A percentile compares a stretch with the other conserved stretches of the same genome.
These are phyloP conservation scores for Colletotrichum caudatum DNA, from an alignment of 2,329 filamentous ascomycete genomes.

Conservation along the genomic window DNA sequence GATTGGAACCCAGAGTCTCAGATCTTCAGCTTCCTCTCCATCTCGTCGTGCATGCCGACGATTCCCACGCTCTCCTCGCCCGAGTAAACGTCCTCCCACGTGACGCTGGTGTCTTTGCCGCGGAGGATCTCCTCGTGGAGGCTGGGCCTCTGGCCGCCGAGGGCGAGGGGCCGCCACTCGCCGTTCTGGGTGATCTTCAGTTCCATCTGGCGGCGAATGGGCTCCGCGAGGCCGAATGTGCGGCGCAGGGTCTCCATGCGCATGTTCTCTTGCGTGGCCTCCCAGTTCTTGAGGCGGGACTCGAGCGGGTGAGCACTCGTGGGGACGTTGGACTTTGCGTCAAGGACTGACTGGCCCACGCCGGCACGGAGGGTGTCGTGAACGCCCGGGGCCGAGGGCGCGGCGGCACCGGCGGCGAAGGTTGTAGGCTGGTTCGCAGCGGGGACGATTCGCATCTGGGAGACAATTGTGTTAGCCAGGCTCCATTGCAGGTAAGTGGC, in stretches of 20 bases:
- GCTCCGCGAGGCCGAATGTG: conserved; percentile 92
- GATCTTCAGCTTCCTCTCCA: conserved; percentile 92
- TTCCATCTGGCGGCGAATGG: conserved; percentile 93
- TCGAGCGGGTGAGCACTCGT: conserved; percentile 84
- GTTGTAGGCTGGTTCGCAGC: conserved; percentile 72
- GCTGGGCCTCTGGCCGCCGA: conserved; percentile 71
- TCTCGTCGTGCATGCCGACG: conserved; percentile 87
- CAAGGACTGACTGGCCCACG: conserved; percentile 72
- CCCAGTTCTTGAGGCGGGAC: conserved; percentile 89
- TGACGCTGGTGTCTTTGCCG: conserved; percentile 80
- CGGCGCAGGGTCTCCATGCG: conserved; percentile 91
- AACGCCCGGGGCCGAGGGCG: conserved; percentile 91
- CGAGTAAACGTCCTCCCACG: conserved; percentile 94
- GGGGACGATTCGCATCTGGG: conserved; percentile 86
- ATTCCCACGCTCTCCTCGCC: conserved; percentile 80
- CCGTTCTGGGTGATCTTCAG: conserved; percentile 85
- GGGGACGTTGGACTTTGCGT: conserved; percentile 57
- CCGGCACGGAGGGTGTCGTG: conserved; percentile 93
- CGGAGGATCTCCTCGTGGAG: conserved; percentile 91
- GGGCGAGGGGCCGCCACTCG: conserved; percentile 80
- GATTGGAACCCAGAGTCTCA: conserved; percentile 49
- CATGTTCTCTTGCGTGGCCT: conserved; percentile 85
- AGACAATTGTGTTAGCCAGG: conserved; percentile 5
- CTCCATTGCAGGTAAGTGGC: conserved; percentile 23
- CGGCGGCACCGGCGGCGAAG: conserved; percentile 76